These are phyloP conservation scores for Crithidia mellificae DNA, from an alignment of 208 protist species.

Conservation along the genomic window DNA sequence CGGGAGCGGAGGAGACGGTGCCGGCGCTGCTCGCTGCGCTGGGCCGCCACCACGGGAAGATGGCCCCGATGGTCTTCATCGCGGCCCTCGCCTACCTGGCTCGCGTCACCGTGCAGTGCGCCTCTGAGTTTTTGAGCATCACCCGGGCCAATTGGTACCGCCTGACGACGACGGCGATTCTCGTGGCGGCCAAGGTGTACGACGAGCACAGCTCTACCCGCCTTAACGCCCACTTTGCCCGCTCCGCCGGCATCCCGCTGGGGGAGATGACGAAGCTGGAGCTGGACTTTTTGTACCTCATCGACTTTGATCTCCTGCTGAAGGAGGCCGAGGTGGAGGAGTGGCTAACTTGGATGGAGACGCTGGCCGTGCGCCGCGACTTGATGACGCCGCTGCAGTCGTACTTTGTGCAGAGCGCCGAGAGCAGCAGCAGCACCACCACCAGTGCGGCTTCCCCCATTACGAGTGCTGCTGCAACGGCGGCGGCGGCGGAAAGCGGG, in stretches of 20 bases:
- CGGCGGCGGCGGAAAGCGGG: not conserved
- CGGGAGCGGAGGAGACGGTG: constrained; percentile 24
- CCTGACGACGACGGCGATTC: constrained; percentile 62
- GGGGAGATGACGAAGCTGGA: constrained; percentile 67
- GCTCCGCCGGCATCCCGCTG: constrained; percentile 58
- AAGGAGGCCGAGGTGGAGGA: constrained; percentile 73
- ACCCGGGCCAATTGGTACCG: constrained; percentile 82
- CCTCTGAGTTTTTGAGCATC: constrained; percentile 50
- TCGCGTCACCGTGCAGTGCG: constrained; percentile 53
- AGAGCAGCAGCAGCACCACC: constrained; percentile 20
- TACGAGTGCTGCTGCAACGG: not conserved
- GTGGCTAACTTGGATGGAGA: constrained; percentile 82
- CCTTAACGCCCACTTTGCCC: constrained; percentile 64
- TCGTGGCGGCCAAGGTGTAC: constrained; percentile 89
- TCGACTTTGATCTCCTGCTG: constrained; percentile 82
- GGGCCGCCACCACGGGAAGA: constrained; percentile 33
- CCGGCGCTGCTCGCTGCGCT: constrained; percentile 22
- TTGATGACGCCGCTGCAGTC: constrained; percentile 57
- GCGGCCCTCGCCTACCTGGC: constrained; percentile 79
- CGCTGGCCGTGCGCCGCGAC: constrained; percentile 48
- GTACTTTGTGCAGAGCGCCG: constrained; percentile 44
- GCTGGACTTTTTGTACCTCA: constrained; percentile 84
- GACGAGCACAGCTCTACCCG: constrained; percentile 56
- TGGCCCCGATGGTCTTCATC: constrained; percentile 78
- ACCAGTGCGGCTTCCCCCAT: not conserved